Percentiles rank a stretch among this genome's conserved stretches.
phyloP scores from a whole-genome alignment of 176 grass and related monocot genomes.

The Panicum miliaceum region DNA sequence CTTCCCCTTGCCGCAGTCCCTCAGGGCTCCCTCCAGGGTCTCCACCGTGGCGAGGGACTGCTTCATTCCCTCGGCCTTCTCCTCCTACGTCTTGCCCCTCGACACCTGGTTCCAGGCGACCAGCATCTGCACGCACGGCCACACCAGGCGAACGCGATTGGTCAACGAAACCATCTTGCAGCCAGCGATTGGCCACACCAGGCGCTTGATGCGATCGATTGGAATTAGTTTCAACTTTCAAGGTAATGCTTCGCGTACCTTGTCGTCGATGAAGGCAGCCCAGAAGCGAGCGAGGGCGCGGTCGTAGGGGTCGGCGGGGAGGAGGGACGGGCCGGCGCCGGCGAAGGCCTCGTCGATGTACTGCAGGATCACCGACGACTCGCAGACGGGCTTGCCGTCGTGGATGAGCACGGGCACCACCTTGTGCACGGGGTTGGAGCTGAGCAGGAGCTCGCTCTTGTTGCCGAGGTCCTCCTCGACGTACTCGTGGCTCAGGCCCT shows the following conservation, averaged over 20 bases:
- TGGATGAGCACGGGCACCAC: constrained; percentile 70
- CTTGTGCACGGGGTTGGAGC: constrained; percentile 60
- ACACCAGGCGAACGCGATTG: neutral
- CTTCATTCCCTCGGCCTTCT: constrained; percentile 32
- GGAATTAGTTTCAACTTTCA: neutral
- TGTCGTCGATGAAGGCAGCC: constrained; percentile 54
- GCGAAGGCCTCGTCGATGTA: constrained; percentile 68
- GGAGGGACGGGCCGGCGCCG: constrained; percentile 25
- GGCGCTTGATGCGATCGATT: neutral
- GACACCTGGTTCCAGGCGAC: neutral
- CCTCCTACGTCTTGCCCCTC: constrained; percentile 47
- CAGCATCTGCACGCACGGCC: constrained; percentile 26
- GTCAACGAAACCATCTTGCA: neutral
- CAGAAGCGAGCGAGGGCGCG: constrained; percentile 44
- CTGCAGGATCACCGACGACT: constrained; percentile 60
- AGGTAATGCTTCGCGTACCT: constrained; percentile 37
- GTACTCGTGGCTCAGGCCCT: constrained; percentile 54
- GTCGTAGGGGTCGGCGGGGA: constrained; percentile 39
- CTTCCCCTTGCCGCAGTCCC: constrained; percentile 41
- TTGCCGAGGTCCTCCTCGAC: constrained; percentile 43
- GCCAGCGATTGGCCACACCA: no score
- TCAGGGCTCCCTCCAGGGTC: constrained; percentile 43
- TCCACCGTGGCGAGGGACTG: neutral
- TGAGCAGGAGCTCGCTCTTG: constrained; percentile 64
- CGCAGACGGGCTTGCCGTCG: constrained; percentile 44